Base-by-base conservation (phyloP, 2,329 filamentous ascomycete genomes). In the Dryadomyces sulphureus region DNA sequence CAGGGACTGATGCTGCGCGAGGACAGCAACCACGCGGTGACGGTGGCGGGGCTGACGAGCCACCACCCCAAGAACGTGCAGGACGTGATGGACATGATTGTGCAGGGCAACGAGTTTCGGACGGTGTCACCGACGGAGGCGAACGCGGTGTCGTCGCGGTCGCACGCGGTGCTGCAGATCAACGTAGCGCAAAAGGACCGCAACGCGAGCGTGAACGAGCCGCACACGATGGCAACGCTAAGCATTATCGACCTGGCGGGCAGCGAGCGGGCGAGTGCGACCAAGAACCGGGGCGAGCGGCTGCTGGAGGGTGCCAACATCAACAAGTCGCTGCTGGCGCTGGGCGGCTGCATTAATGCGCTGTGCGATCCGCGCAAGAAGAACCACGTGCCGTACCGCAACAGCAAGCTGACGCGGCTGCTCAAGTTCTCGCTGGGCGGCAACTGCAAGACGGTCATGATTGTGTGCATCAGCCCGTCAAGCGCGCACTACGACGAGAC, bases 361-460 rank as follows among this genome's bases (percentile, higher is more conserved):
- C 78, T 98, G 16, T 98, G 92, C 65, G 92, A 98, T 59, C 79
- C 85, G 5, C 78, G 87, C 44, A 94, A 92, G 65, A 82, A 79
- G 53, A 92, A 93, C 54, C 92, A 98, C 62, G 84, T 98, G 14
- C 92, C 92, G 1, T 98, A 98, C 66, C 79, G 92, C 55, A 96
- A 98, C 66, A 96, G 90, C 52, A 98, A 96, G 59, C 79, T 98
- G 46, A 98, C 92, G 0, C 81, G 92, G 45, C 71, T 98, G 5
- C 75, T 98, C 45, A 98, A 98, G 58, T 98, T 98, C 65, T 94
- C 90, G 0, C 76, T 98, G 0, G 92, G 92, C 25, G 92, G 92
- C 3, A 98, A 98, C 63, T 98, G 92, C 72, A 93, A 89, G 65
- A 98, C 92, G 0, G 92, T 98, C 60, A 98, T 98, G 92, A 96